These are phyloP conservation scores for Dillenia suffruticosa DNA, from an alignment of 164 flowering plant genomes.

Conservation along the genomic window DNA sequence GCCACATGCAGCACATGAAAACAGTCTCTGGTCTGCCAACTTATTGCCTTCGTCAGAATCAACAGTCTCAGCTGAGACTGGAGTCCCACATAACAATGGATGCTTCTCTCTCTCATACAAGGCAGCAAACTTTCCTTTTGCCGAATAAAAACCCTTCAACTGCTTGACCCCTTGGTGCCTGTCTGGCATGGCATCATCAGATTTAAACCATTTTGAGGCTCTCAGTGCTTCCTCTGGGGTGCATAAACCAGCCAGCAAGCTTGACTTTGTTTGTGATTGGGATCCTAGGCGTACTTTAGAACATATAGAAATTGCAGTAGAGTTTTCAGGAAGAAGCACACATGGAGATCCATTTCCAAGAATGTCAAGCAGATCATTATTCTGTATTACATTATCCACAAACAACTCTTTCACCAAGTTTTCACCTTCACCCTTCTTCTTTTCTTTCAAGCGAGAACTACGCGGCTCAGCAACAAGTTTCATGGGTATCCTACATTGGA, in stretches of 20 bases:
- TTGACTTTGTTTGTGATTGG: slow-evolving; percentile 38
- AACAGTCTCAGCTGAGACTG: slow-evolving; percentile 21
- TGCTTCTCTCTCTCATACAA: slow-evolving; percentile 22
- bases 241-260: slow-evolving; percentile 41
- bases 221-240: slow-evolving; percentile 37
- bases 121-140: slow-evolving; percentile 40
- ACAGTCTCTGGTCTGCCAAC: slow-evolving; percentile 60
- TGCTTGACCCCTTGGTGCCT: slow-evolving; percentile 26
- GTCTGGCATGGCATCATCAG: slow-evolving; percentile 29
- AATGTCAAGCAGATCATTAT: slow-evolving; percentile 58
- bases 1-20: slow-evolving; percentile 95
- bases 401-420: slow-evolving; percentile 72
- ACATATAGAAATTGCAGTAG: slow-evolving; percentile 43
- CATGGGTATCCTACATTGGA: slow-evolving; percentile 47
- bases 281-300: slow-evolving; percentile 48
- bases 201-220: slow-evolving; percentile 22
- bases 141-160: slow-evolving; percentile 28
- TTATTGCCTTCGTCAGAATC: slow-evolving; percentile 29
- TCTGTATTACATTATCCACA: slow-evolving; percentile 62
- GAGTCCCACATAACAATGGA: slow-evolving; percentile 18
- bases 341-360: slow-evolving; percentile 76
- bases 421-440: slow-evolving; percentile 85
- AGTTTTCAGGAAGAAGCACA: slow-evolving; percentile 65
- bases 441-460: slow-evolving; percentile 87
- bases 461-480: slow-evolving; percentile 54